Evolutionary conservation across 768 basidiomycete species (phyloP), one percentile per base, ranked within the genome.

Genomic region (Tricholoma flavovirens): DNA sequence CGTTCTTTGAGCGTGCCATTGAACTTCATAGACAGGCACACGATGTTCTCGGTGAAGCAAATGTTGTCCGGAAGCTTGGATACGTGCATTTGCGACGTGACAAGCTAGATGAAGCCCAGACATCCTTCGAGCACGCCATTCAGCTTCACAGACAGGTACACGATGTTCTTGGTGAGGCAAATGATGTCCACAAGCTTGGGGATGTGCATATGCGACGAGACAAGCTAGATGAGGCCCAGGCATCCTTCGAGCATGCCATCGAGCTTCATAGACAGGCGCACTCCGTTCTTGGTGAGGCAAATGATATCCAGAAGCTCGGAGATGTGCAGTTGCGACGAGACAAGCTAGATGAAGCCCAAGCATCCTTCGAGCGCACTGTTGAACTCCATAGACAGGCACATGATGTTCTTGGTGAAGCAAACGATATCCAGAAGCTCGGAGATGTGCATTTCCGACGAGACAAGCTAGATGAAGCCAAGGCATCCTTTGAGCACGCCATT

Each of bases 201-300:
- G 56, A 57, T 2, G 56, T 64, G 1, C 61, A 60, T 48, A 36
- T 64, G 52, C 56, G 56, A 26, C 61, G 57, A 40, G 52, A 60
- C 14, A 43, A 62, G 43, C 51, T 64, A 30, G 58, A 59, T 7
- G 61, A 62, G 46, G 64, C 64, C 1, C 59, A 66, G 43, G 21
- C 51, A 50, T 53, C 57, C 11, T 54, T 62, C 8, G 52, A 50
- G 35, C 56, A 40, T 17, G 62, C 64, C 15, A 51, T 61, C 11
- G 55, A 54, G 50, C 58, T 66, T 1, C 58, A 66, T 38, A 48
- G 54, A 15, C 60, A 60, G 49, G 53, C 52, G 0, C 57, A 53
- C 5, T 42, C 58, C 48, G 38, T 62, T 5, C 58, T 60, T 3
- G 62, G 62, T 2, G 60, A 64, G 30, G 64, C 64, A 17, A 57